Evolutionary conservation across 2,329 filamentous ascomycete species (phyloP).

Genomic region (Cordyceps farinosa): DNA sequence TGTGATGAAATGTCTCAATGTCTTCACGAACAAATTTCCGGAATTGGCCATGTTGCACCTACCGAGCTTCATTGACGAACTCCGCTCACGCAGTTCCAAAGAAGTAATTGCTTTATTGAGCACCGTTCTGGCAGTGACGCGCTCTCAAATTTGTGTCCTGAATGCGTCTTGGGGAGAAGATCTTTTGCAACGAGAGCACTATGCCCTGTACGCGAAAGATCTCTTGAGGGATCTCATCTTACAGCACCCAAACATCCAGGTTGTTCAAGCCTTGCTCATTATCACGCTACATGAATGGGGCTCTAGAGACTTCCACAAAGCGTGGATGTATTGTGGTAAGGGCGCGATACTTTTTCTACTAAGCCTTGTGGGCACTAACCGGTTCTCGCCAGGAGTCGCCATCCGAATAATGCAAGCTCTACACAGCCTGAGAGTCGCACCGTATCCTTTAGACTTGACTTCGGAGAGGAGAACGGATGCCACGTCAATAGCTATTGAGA

Average conservation of each 20-base stretch:
- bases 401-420: conserved; percentile 38
- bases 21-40: conserved; percentile 34
- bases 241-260: conserved; percentile 30
- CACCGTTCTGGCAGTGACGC: conserved; percentile 30
- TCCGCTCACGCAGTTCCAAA: conserved; percentile 20
- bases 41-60: conserved; percentile 34
- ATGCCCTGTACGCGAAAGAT: conserved; percentile 29
- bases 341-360: neutral
- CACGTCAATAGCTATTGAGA: conserved; percentile 31
- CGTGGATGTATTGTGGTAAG: conserved; percentile 40
- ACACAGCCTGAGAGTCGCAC: conserved; percentile 28
- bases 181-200: conserved; percentile 32
- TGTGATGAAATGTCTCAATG: conserved; percentile 31
- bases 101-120: conserved; percentile 31
- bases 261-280: conserved; percentile 39
- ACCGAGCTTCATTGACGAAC: conserved; percentile 28
- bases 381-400: conserved; percentile 29
- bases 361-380: neutral
- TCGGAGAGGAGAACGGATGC: conserved; percentile 22
- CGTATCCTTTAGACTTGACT: conserved; percentile 27
- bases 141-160: conserved; percentile 30
- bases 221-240: conserved; percentile 27
- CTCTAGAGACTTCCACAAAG: conserved; percentile 38
- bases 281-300: conserved; percentile 42
- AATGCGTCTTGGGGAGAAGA: conserved; percentile 28